phyloP scores from a whole-genome alignment of 2,329 filamentous ascomycete species.

The Neobulgaria alba region DNA sequence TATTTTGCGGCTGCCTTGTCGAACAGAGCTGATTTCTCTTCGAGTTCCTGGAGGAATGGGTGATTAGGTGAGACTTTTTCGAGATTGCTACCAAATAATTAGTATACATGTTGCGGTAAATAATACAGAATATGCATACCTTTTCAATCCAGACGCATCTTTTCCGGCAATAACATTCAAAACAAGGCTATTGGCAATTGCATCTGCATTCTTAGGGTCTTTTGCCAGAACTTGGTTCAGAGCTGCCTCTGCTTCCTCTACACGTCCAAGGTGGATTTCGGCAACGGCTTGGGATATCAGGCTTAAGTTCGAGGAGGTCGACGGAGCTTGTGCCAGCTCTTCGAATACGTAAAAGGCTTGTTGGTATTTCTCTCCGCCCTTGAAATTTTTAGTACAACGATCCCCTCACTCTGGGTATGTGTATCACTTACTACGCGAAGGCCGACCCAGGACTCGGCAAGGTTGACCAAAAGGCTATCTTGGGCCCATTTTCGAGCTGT shows the following conservation, averaged over 20 bases:
- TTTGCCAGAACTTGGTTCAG: conserved; percentile 71
- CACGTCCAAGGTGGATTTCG: conserved; percentile 80
- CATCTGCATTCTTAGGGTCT: conserved; percentile 61
- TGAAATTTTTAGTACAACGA: conserved; percentile 26
- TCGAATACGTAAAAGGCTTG: conserved; percentile 97
- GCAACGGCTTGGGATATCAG: conserved; percentile 84
- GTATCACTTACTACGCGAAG: conserved; percentile 61
- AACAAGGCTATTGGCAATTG: conserved; percentile 77
- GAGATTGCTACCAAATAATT: conserved; percentile 37
- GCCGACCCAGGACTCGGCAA: conserved; percentile 93
- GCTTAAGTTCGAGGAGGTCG: conserved; percentile 65
- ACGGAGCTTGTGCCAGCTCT: conserved; percentile 81
- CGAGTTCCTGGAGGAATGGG: conserved; percentile 61
- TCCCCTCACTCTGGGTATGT: not conserved
- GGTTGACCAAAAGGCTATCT: conserved; percentile 84
- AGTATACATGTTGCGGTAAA: not conserved
- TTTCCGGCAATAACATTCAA: conserved; percentile 70
- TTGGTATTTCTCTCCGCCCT: conserved; percentile 95
- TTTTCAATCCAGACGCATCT: conserved; percentile 51
- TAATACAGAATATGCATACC: conserved; percentile 39
- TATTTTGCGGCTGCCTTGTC: conserved; percentile 83
- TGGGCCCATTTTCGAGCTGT: conserved; percentile 89
- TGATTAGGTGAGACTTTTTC: conserved; percentile 57
- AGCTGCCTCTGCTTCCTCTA: conserved; percentile 83
- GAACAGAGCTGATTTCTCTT: conserved; percentile 81